Percentiles rank a stretch among this genome's conserved stretches.
phyloP scores from a whole-genome alignment of 352 stramenopile genomes.

The Phytophthora europaea region DNA sequence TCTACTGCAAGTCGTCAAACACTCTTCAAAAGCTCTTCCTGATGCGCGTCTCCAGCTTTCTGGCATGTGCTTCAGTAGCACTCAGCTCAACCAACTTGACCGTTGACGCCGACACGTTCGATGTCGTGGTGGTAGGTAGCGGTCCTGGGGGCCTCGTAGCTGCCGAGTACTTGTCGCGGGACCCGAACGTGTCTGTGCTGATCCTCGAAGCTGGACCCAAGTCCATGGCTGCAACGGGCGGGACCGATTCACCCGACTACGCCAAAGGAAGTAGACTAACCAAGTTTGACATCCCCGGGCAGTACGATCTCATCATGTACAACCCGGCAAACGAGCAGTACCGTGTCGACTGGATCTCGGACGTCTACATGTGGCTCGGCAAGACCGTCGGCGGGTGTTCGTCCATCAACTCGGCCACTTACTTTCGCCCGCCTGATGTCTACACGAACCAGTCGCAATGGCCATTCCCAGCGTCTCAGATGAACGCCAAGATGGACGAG shows the following conservation, averaged over 20 bases:
- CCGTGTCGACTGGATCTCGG: constrained; percentile 56
- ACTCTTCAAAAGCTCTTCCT: not conserved
- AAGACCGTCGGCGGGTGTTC: constrained; percentile 86
- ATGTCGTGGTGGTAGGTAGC: constrained; percentile 65
- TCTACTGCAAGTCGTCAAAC: not conserved
- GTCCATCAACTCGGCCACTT: constrained; percentile 89
- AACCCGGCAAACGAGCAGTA: constrained; percentile 54
- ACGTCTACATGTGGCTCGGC: constrained; percentile 64
- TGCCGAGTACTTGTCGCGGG: constrained; percentile 66
- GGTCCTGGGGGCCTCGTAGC: constrained; percentile 65
- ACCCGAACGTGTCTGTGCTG: constrained; percentile 58
- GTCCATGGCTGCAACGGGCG: constrained; percentile 57
- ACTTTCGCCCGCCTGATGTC: constrained; percentile 73
- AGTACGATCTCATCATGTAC: constrained; percentile 68
- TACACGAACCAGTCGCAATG: constrained; percentile 59
- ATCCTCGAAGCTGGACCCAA: constrained; percentile 65
- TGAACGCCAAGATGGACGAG: constrained; percentile 68
- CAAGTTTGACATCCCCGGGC: constrained; percentile 75
- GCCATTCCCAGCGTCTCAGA: constrained; percentile 65
- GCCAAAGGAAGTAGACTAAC: constrained; percentile 48
- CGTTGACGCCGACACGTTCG: constrained; percentile 39
- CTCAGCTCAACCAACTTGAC: not conserved
- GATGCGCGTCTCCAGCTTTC: constrained; percentile 2
- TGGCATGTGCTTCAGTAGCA: constrained; percentile 1
- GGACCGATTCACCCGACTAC: constrained; percentile 59